Evolutionary conservation across 352 stramenopile genomes (phyloP).

Genomic region (Nothophytophthora sp.): DNA sequence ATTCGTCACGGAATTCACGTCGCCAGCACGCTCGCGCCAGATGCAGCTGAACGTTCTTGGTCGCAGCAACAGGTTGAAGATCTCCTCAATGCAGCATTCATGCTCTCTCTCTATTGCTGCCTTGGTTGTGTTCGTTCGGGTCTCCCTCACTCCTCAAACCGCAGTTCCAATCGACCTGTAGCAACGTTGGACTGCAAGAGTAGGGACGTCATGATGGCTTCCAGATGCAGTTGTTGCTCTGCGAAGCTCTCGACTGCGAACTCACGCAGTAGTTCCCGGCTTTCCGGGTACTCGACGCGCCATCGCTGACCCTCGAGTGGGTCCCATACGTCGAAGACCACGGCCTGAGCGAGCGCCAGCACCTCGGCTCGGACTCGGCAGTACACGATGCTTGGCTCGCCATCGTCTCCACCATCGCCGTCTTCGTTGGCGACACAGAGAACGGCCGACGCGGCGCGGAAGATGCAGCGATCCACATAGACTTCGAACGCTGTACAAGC

Average conservation of each 20-base stretch:
- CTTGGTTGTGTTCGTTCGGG: too few species aligned
- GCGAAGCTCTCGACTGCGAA: conserved; percentile 52
- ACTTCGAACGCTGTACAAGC: conserved; percentile 6
- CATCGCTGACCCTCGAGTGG: conserved; percentile 17
- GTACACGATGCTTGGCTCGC: conserved; percentile 23
- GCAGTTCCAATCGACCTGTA: conserved; percentile 29
- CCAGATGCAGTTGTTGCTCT: conserved; percentile 65
- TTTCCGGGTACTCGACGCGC: conserved; percentile 51
- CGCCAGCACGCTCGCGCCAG: conserved; percentile 33
- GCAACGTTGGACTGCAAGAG: conserved; percentile 34
- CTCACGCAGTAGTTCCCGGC: conserved; percentile 48
- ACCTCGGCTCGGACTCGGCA: conserved; percentile 43
- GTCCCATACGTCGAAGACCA: conserved; percentile 49
- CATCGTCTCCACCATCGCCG: conserved; percentile 11
- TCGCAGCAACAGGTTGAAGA: too few species aligned
- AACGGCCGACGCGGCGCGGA: conserved; percentile 31
- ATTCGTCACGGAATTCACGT: conserved; percentile 20
- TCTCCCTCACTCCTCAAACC: conserved; percentile 67
- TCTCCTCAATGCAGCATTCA: too few species aligned
- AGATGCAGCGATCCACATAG: conserved; percentile 48
- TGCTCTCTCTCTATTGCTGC: too few species aligned
- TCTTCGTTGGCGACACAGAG: conserved; percentile 34
- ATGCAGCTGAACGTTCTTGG: conserved; percentile 34
- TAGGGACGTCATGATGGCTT: conserved; percentile 53
- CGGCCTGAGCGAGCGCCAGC: conserved; percentile 13